These are phyloP conservation scores for Leccinum pachyderme DNA, from an alignment of 1,284 basidiomycete genomes.

Conservation along the genomic window DNA sequence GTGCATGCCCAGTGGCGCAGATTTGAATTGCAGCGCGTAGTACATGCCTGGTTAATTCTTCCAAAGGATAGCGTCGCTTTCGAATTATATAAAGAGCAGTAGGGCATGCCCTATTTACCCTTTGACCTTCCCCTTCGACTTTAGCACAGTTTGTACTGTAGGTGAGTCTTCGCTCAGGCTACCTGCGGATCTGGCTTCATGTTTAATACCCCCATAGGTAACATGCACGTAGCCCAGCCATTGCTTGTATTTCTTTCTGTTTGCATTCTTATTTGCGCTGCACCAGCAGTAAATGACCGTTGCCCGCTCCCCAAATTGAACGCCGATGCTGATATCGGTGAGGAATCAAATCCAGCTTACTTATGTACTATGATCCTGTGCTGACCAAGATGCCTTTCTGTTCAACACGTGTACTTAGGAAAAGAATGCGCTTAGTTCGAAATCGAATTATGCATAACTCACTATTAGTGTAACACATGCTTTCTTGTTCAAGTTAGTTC, in stretches of 20 bases:
- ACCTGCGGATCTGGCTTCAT: background rate
- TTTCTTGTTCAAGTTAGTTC: background rate
- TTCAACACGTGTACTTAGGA: background rate
- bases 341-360: background rate
- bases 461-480: background rate
- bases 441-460: background rate
- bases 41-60: too few relatives aligned
- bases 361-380: background rate
- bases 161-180: background rate
- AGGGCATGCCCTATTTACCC: too few relatives aligned
- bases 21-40: background rate
- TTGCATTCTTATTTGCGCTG: background rate
- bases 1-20: background rate
- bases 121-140: background rate
- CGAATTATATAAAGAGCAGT: background rate
- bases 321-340: background rate
- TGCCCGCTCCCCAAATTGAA: background rate
- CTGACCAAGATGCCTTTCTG: background rate
- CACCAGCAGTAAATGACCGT: background rate
- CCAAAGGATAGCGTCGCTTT: background rate
- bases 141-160: background rate
- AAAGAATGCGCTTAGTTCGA: background rate
- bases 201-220: background rate
- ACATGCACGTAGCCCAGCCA: background rate
- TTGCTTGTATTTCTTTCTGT: background rate